A percentile compares a stretch with the other conserved stretches of the same genome.
These are phyloP conservation scores for Cordyceps pruinosa DNA, from an alignment of 2,329 filamentous ascomycete genomes.

Conservation along the genomic window DNA sequence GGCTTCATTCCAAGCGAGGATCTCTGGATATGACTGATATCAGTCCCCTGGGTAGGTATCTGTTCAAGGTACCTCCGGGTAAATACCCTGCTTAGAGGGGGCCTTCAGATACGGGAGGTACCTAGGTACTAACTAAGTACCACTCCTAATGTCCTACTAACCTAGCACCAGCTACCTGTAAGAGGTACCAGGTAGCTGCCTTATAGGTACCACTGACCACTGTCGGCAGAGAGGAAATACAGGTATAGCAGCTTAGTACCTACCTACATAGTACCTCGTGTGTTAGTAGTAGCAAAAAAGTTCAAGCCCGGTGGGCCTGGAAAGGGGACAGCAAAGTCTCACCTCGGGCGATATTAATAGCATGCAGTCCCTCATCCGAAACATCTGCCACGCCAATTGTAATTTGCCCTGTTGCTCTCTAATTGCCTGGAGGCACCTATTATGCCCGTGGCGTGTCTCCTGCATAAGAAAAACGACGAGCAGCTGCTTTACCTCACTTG, in stretches of 20 bases:
- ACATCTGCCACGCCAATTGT: slow-evolving; percentile 11
- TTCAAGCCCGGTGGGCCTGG: slow-evolving; percentile 3
- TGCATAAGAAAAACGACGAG: no score
- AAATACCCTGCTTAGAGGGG: no score
- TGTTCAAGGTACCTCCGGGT: no score
- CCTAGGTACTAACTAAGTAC: no score
- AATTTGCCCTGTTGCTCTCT: slow-evolving; percentile 5
- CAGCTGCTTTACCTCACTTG: no score
- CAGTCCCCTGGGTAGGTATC: no score
- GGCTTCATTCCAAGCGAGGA: neutral
- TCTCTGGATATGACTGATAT: neutral
- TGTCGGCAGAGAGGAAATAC: no score
- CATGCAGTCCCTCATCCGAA: slow-evolving; percentile 10
- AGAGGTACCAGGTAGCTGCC: neutral
- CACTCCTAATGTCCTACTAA: neutral
- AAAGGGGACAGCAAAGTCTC: slow-evolving; percentile 10
- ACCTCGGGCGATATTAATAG: slow-evolving; percentile 13
- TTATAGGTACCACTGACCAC: no score
- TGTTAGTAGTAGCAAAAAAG: neutral
- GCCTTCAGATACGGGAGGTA: no score
- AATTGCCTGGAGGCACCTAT: slow-evolving; percentile 14
- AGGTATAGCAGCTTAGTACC: no score
- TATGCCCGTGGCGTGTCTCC: neutral
- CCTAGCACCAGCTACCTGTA: neutral
- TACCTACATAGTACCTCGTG: neutral